These are phyloP conservation scores for Fusarium sp. DNA, from an alignment of 2,329 filamentous ascomycete genomes.

Conservation along the genomic window DNA sequence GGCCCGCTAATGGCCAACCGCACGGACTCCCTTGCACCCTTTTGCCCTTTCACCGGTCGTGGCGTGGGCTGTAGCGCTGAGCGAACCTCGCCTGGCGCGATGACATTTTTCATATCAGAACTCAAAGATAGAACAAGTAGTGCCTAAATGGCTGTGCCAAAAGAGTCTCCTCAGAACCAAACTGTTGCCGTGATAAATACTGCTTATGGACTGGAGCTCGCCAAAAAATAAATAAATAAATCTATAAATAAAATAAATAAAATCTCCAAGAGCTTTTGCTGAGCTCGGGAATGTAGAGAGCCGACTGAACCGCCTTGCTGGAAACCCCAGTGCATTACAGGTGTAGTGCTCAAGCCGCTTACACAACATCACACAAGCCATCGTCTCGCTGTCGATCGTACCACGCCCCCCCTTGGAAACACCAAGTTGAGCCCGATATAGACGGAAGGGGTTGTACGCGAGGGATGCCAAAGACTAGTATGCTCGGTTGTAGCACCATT, in stretches of 20 bases:
- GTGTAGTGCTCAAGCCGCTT: slow-evolving; percentile 38
- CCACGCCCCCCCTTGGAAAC: slow-evolving; percentile 26
- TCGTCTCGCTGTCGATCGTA: slow-evolving; percentile 38
- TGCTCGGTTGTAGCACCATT: slow-evolving; percentile 24
- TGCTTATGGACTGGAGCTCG: slow-evolving; percentile 8
- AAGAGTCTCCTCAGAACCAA: neutral
- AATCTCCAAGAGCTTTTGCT: neutral
- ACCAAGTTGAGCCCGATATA: slow-evolving; percentile 35
- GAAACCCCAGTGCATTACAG: slow-evolving; percentile 31
- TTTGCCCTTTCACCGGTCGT: slow-evolving; percentile 21
- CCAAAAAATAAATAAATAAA: neutral
- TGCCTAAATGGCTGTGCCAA: neutral
- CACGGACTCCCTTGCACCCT: slow-evolving; percentile 23
- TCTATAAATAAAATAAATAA: no score
- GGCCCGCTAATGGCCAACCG: slow-evolving; percentile 30
- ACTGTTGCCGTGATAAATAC: neutral
- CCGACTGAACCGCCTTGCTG: slow-evolving; percentile 36
- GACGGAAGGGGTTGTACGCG: slow-evolving; percentile 25
- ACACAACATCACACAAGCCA: slow-evolving; percentile 40
- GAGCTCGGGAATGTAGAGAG: slow-evolving; percentile 28
- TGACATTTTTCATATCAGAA: slow-evolving; percentile 15
- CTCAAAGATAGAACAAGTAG: neutral
- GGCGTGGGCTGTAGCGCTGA: slow-evolving; percentile 30
- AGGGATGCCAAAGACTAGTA: slow-evolving; percentile 29
- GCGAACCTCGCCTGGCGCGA: slow-evolving; percentile 21